These are phyloP conservation scores for Mortierella polycephala DNA, from an alignment of 371 early-diverging fungal species.

Conservation along the genomic window DNA sequence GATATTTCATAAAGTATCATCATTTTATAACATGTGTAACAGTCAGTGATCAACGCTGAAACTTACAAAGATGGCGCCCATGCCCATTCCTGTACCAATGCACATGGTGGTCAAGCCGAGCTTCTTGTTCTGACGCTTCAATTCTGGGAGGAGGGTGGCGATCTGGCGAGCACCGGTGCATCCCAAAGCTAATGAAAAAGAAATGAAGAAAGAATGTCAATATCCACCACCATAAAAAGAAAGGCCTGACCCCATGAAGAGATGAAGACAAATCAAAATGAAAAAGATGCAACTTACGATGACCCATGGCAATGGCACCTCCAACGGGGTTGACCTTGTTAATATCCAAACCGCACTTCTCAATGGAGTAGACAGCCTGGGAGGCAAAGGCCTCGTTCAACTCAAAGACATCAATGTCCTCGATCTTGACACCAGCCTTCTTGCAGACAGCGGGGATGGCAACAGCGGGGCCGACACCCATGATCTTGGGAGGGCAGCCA, in stretches of 20 bases:
- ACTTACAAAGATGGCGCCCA: conserved; percentile 86
- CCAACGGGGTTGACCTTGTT: conserved; percentile 98
- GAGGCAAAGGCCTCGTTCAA: conserved; percentile 99
- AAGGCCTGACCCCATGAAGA: neutral
- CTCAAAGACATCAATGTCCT: conserved; percentile 87
- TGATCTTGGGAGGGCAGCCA: conserved; percentile 93
- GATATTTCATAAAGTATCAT: no score
- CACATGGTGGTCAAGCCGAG: conserved; percentile 95
- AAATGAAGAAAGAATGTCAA: conserved; percentile 38
- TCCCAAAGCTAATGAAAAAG: conserved; percentile 69
- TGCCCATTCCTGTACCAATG: conserved; percentile 98
- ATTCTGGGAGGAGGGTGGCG: conserved; percentile 93
- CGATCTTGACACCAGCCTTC: conserved; percentile 81
- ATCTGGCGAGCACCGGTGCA: conserved; percentile 97
- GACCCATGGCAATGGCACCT: conserved; percentile 98
- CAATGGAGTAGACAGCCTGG: conserved; percentile 93
- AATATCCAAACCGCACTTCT: conserved; percentile 84
- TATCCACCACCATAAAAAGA: neutral
- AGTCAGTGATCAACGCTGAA: no score
- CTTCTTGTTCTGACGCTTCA: conserved; percentile 87
- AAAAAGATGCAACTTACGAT: conserved; percentile 64
- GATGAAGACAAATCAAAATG: conserved; percentile 28
- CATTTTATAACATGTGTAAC: no score
- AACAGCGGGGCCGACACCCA: conserved; percentile 97
- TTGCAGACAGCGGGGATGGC: conserved; percentile 93